These are phyloP conservation scores for Ophiostoma triangulosporum DNA, from an alignment of 2,329 filamentous ascomycete genomes.

Conservation along the genomic window DNA sequence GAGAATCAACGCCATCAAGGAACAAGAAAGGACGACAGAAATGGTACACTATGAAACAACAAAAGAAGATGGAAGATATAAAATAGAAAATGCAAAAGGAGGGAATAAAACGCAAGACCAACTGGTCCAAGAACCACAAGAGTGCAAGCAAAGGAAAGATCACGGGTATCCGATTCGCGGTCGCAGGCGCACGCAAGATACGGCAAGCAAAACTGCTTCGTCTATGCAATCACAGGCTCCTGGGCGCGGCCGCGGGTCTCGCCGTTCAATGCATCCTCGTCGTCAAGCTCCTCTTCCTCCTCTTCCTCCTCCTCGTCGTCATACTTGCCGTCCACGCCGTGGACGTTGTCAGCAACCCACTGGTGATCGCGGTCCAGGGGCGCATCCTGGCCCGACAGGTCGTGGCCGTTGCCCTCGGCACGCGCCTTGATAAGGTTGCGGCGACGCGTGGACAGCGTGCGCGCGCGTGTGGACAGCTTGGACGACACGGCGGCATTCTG, in stretches of 20 bases:
- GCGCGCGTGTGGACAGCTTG: conserved; percentile 75
- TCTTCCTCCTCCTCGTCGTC: conserved; percentile 31
- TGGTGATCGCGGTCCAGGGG: conserved; percentile 67
- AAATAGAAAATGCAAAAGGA: not conserved
- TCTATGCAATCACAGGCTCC: conserved; percentile 34
- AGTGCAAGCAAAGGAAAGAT: not conserved
- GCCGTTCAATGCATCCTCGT: conserved; percentile 39
- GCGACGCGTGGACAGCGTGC: conserved; percentile 75
- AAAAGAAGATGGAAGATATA: not conserved
- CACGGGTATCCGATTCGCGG: not conserved
- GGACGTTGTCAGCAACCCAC: conserved; percentile 64
- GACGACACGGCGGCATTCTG: conserved; percentile 79
- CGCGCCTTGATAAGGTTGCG: conserved; percentile 55
- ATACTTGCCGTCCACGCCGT: conserved; percentile 54
- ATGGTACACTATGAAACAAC: not conserved
- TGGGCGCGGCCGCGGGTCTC: conserved; percentile 44
- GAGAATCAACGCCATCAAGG: not conserved
- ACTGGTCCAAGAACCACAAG: not conserved
- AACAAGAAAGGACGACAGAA: not conserved
- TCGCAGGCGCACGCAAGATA: not conserved
- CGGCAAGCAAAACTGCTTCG: not conserved
- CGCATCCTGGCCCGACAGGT: conserved; percentile 71
- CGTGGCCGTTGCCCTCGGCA: conserved; percentile 63
- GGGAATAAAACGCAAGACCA: not conserved
- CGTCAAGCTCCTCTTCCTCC: conserved; percentile 21